Evolutionary conservation across 139 green algal species (phyloP).

Genomic region (Chlamydomonas asymmetrica): DNA sequence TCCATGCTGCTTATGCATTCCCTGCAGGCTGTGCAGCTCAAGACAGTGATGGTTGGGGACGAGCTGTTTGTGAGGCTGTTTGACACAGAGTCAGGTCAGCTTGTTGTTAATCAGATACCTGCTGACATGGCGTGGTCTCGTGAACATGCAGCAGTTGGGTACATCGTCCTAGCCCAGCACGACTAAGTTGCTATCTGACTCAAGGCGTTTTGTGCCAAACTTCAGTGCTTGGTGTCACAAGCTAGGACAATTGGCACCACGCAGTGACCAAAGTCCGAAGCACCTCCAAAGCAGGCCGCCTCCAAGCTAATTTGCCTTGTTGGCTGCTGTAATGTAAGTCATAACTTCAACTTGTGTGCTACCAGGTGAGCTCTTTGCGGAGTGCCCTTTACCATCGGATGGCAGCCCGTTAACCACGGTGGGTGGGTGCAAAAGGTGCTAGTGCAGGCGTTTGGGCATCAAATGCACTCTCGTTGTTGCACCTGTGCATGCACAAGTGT

Average conservation of each 20-base stretch:
- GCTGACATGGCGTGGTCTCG: neutral
- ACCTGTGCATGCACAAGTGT: neutral
- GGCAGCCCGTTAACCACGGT: constrained; percentile 51
- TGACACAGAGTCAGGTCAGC: constrained; percentile 30
- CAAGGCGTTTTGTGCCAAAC: neutral
- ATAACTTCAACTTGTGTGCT: neutral
- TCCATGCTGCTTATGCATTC: neutral
- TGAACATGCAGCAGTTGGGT: neutral
- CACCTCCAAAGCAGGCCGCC: too few species aligned
- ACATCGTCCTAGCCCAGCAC: neutral
- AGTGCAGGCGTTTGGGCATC: neutral
- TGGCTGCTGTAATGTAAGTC: neutral
- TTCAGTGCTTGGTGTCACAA: neutral
- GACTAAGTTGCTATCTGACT: neutral
- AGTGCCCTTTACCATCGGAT: constrained; percentile 67
- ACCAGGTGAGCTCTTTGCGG: constrained; percentile 75
- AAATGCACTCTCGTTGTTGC: neutral
- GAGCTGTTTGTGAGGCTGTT: constrained; percentile 20
- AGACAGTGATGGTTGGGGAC: constrained; percentile 22
- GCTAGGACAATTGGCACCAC: neutral
- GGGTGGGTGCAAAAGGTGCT: neutral
- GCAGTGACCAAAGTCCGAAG: too few species aligned
- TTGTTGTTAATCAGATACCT: neutral
- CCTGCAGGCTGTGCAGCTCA: constrained; percentile 34
- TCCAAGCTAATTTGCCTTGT: too few species aligned